Percentiles rank a stretch among this genome's conserved stretches.
Conservation (phyloP, 2,329 filamentous ascomycete species). For the Microcyclospora tardicrescens region DNA sequence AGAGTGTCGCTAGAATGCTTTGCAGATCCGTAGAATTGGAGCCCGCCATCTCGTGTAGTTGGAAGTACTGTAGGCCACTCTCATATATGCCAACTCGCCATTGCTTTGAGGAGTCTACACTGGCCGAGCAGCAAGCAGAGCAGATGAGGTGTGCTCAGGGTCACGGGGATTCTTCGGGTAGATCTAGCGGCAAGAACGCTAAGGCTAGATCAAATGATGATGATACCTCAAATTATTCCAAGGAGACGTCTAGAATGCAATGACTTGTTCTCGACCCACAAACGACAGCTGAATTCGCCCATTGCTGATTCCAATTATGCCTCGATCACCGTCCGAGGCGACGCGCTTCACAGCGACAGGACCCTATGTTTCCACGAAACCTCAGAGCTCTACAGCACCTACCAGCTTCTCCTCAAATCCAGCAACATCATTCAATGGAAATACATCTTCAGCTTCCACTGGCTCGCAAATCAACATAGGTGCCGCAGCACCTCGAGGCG, state of each 20-base stretch:
- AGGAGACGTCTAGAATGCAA: too few relatives aligned
- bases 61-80: too few relatives aligned
- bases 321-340: constrained; percentile 63
- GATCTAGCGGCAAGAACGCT: too few relatives aligned
- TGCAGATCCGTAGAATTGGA: constrained; percentile 15
- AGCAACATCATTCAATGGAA: neutral
- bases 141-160: too few relatives aligned
- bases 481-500: constrained; percentile 28
- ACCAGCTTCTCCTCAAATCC: constrained; percentile 22
- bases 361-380: constrained; percentile 57
- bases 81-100: too few relatives aligned
- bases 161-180: too few relatives aligned
- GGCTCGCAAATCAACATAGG: constrained; percentile 18
- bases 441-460: neutral
- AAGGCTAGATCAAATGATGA: too few relatives aligned
- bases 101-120: too few relatives aligned
- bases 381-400: constrained; percentile 20
- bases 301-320: constrained; percentile 24
- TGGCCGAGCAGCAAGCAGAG: too few relatives aligned
- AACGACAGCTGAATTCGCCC: too few relatives aligned
- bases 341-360: constrained; percentile 64
- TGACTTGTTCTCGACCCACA: too few relatives aligned
- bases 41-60: neutral
- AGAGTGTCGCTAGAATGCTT: constrained; percentile 22
- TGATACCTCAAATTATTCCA: too few relatives aligned